Evolutionary conservation across 257 asterid species (phyloP).

Genomic region (Leonotis leonurus): DNA sequence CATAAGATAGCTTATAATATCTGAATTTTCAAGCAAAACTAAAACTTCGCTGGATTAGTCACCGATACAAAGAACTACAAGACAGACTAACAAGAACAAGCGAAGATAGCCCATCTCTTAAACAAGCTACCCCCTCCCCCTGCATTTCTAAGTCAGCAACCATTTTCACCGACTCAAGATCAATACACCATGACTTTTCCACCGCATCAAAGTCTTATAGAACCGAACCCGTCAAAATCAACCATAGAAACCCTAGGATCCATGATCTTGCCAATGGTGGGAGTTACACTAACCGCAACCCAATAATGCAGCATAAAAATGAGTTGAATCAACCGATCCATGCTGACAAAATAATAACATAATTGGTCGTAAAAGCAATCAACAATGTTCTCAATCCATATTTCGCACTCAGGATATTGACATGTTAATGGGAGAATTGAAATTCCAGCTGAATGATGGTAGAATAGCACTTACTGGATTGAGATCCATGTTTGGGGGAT

Average conservation of each 20-base stretch:
- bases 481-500: conserved; percentile 26
- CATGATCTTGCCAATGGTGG: background rate
- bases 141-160: background rate
- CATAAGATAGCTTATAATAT: no score
- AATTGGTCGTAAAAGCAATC: background rate
- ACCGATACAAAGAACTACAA: background rate
- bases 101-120: background rate
- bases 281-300: conserved; percentile 1
- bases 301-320: background rate
- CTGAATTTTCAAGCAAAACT: background rate
- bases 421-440: background rate
- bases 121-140: background rate
- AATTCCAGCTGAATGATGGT: background rate
- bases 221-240: background rate
- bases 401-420: background rate
- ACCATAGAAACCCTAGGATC: conserved; percentile 14
- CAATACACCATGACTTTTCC: background rate
- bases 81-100: background rate
- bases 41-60: background rate
- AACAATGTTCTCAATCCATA: background rate
- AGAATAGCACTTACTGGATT: conserved; percentile 25
- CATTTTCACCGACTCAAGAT: background rate
- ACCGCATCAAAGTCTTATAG: background rate
- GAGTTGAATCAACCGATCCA: conserved; percentile 13
- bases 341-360: background rate